phyloP scores from a whole-genome alignment of 495 filamentous ascomycete genomes.

The Margaritispora aquatica region DNA sequence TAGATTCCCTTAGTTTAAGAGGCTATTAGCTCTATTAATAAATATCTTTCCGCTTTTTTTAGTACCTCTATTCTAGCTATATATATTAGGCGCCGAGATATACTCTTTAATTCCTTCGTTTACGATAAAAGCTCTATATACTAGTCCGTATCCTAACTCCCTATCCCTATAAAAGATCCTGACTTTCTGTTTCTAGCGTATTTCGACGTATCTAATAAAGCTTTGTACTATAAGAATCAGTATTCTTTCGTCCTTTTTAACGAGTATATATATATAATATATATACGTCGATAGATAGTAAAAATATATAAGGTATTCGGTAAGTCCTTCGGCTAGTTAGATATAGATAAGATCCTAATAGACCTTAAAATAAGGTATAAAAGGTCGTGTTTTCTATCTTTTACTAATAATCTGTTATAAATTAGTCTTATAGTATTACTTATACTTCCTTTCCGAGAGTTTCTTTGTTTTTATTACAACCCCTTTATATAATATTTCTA shows the following conservation, averaged over 20 bases:
- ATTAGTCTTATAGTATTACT: not conserved
- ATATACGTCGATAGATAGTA: not conserved
- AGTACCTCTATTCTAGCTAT: not conserved
- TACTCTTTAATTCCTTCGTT: not conserved
- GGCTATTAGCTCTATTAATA: not conserved
- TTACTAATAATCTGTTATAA: not conserved
- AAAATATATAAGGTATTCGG: not conserved
- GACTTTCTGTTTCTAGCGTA: not conserved
- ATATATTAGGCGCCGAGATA: not conserved
- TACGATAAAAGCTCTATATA: not conserved
- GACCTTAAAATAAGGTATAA: not conserved
- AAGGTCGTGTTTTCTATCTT: not conserved
- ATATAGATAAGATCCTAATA: not conserved
- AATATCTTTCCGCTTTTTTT: not conserved
- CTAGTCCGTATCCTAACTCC: not conserved
- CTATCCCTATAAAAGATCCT: not conserved
- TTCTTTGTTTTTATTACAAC: not conserved
- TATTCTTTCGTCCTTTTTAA: not conserved
- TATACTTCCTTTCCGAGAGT: not conserved
- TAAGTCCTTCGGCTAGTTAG: not conserved
- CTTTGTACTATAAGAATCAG: not conserved
- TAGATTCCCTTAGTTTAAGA: not conserved
- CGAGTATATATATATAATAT: not conserved
- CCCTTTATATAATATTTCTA: not conserved
- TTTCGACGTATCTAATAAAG: not conserved